Conservation (phyloP, 2,329 filamentous ascomycete species). For the Trichoderma pleuroti region DNA sequence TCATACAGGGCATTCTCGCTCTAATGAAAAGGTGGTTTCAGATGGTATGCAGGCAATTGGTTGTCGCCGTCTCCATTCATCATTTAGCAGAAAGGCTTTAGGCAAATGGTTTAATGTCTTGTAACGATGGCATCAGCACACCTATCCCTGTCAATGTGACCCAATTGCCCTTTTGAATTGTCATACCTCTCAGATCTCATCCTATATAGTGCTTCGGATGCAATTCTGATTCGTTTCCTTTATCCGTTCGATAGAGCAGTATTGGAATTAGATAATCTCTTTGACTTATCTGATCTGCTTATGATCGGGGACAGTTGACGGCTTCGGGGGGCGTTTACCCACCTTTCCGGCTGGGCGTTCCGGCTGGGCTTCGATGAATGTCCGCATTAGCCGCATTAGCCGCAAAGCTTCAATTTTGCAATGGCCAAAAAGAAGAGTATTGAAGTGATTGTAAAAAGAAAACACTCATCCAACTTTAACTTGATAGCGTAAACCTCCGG, state of each 20-base stretch:
- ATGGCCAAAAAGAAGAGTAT: neutral
- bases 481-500: neutral
- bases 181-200: fast-evolving
- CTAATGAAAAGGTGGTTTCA: no score
- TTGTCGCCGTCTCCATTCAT: neutral
- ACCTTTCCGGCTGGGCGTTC: neutral
- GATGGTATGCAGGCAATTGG: neutral
- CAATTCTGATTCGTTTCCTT: neutral
- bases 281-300: neutral
- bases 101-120: neutral
- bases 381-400: neutral
- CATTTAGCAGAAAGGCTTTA: neutral
- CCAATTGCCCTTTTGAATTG: neutral
- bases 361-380: neutral
- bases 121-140: neutral
- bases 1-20: no score
- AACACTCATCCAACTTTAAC: neutral
- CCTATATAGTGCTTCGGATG: neutral
- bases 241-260: neutral
- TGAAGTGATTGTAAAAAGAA: neutral
- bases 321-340: neutral
- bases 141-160: neutral
- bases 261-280: neutral
- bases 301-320: neutral
- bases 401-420: neutral